A percentile compares a stretch with the other conserved stretches of the same genome.
phyloP scores from a whole-genome alignment of 352 stramenopile species.

The Lagenidium giganteum region DNA sequence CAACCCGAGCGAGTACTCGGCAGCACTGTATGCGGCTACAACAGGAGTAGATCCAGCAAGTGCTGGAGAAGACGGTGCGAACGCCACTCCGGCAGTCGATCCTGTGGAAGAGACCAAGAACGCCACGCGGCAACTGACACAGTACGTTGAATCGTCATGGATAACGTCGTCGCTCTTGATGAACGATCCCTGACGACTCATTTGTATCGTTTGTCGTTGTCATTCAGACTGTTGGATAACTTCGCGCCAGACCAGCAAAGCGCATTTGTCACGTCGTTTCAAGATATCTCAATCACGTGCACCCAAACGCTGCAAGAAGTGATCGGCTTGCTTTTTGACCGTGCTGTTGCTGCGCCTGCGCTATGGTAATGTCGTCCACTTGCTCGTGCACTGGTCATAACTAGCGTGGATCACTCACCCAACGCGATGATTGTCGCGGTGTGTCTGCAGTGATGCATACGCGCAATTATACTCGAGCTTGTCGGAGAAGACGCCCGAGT shows the following conservation, averaged over 20 bases:
- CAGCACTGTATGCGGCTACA: constrained; percentile 51
- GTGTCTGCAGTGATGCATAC: constrained; percentile 38
- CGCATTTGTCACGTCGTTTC: constrained; percentile 43
- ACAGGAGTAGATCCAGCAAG: constrained; percentile 14
- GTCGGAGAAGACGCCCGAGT: constrained; percentile 65
- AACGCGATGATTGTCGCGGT: neutral
- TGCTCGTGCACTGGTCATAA: too few relatives aligned
- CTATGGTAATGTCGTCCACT: constrained; percentile 40
- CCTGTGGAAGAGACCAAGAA: constrained; percentile 59
- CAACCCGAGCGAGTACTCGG: constrained; percentile 70
- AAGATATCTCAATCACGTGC: constrained; percentile 62
- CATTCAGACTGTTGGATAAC: constrained; percentile 51
- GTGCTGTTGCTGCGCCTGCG: constrained; percentile 52
- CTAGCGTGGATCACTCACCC: too few relatives aligned
- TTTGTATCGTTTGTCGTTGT: too few relatives aligned
- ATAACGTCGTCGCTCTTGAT: neutral
- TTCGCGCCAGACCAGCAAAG: constrained; percentile 32
- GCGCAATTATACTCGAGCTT: constrained; percentile 55
- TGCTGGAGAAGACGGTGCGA: constrained; percentile 2
- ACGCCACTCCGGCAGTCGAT: constrained; percentile 21
- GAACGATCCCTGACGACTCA: neutral
- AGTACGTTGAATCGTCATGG: constrained; percentile 26
- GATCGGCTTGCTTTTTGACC: constrained; percentile 63
- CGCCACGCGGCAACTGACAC: constrained; percentile 41
- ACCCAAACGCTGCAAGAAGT: constrained; percentile 69